phyloP scores from a whole-genome alignment of 1,139 yeast species.

The Pichia sp. region DNA sequence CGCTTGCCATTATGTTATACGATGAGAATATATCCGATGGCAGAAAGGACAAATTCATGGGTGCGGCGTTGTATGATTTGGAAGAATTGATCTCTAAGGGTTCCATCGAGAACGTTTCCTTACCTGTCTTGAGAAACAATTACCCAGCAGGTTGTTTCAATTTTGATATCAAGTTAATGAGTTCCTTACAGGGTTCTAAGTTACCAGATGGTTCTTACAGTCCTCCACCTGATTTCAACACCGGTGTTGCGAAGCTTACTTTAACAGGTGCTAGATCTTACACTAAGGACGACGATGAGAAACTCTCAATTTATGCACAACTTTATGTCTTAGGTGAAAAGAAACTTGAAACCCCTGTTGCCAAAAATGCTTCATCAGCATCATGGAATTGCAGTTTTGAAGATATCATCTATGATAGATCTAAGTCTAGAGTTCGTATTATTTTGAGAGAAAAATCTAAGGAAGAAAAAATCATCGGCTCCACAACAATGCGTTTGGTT shows the following conservation, averaged over 20 bases:
- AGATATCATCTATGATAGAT: slow-evolving; percentile 68
- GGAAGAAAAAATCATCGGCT: slow-evolving; percentile 56
- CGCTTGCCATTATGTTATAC: slow-evolving; percentile 60
- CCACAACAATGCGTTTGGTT: slow-evolving; percentile 58
- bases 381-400: slow-evolving; percentile 64
- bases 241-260: slow-evolving; percentile 74
- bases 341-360: slow-evolving; percentile 51
- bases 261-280: slow-evolving; percentile 48
- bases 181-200: slow-evolving; percentile 69
- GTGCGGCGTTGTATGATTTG: slow-evolving; percentile 71
- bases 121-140: slow-evolving; percentile 69
- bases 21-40: slow-evolving; percentile 65
- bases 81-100: slow-evolving; percentile 57
- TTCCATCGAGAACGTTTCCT: slow-evolving; percentile 47
- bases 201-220: slow-evolving; percentile 81
- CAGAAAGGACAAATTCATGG: slow-evolving; percentile 77
- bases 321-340: slow-evolving; percentile 58
- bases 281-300: slow-evolving; percentile 36
- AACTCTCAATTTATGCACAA: slow-evolving; percentile 67
- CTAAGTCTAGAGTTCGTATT: slow-evolving; percentile 62
- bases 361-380: slow-evolving; percentile 64
- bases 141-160: slow-evolving; percentile 71
- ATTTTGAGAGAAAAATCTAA: slow-evolving; percentile 54
- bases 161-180: slow-evolving; percentile 72
- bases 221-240: slow-evolving; percentile 88